Evolutionary conservation across 768 basidiomycete species (phyloP).

Genomic region (Holtermannia corniformis): DNA sequence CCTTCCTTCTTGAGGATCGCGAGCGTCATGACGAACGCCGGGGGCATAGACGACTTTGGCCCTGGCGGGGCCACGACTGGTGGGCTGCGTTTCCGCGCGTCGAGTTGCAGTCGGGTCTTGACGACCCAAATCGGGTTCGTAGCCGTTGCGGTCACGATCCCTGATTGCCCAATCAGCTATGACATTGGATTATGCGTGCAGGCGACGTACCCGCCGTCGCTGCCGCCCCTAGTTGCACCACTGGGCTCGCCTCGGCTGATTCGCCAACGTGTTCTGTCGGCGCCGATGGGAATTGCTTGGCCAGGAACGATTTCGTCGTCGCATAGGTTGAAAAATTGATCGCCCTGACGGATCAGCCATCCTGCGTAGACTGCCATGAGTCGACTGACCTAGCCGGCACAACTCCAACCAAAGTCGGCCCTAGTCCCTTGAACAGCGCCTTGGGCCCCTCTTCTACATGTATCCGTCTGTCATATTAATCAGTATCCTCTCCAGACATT

Average conservation of each 20-base stretch:
- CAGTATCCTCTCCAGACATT: constrained; percentile 2
- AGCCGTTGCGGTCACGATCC: constrained; percentile 72
- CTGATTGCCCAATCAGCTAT: constrained; percentile 35
- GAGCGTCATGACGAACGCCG: constrained; percentile 46
- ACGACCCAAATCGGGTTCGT: constrained; percentile 99
- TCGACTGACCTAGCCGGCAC: constrained; percentile 63
- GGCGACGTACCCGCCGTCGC: constrained; percentile 51
- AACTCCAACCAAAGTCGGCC: constrained; percentile 87
- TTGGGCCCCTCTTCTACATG: constrained; percentile 76
- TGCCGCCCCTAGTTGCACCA: constrained; percentile 77
- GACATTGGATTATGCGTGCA: background rate
- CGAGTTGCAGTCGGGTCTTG: constrained; percentile 86
- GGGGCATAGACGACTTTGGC: constrained; percentile 7
- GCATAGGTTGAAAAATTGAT: constrained; percentile 98
- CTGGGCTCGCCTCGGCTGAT: constrained; percentile 66
- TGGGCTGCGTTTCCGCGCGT: constrained; percentile 21
- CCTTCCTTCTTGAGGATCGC: constrained; percentile 75
- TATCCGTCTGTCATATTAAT: constrained; percentile 46
- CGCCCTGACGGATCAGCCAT: constrained; percentile 44
- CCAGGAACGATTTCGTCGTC: constrained; percentile 86
- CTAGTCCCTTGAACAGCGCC: constrained; percentile 88
- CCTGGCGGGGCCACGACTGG: constrained; percentile 2
- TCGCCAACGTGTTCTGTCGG: constrained; percentile 44
- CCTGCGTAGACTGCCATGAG: background rate
- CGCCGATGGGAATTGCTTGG: constrained; percentile 53